Conservation (phyloP, 2,329 filamentous ascomycete species). For the Rhytidhysteron rufulum region DNA sequence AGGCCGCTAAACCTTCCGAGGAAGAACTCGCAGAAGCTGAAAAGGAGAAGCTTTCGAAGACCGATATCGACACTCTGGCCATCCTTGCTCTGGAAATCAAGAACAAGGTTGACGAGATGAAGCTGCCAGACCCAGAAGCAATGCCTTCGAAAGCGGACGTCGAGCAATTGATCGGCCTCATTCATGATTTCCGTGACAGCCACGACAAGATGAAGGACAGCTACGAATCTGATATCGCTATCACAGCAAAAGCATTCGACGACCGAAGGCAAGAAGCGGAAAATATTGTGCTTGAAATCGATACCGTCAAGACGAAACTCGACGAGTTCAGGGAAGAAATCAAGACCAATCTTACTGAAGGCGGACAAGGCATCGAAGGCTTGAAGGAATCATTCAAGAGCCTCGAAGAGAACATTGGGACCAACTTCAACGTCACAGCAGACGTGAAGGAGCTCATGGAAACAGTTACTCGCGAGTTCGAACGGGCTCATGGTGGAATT, state of each 20-base stretch:
- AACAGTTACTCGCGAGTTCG: conserved; percentile 79
- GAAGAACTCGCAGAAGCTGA: conserved; percentile 44
- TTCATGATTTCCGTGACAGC: conserved; percentile 51
- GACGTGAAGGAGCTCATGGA: conserved; percentile 61
- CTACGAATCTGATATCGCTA: conserved; percentile 68
- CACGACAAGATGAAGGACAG: conserved; percentile 68
- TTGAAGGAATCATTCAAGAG: conserved; percentile 61
- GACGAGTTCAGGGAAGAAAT: conserved; percentile 75
- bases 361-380: conserved; percentile 61
- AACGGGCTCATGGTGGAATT: conserved; percentile 76
- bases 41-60: conserved; percentile 66
- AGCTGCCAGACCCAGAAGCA: conserved; percentile 65
- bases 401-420: conserved; percentile 63
- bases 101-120: conserved; percentile 68
- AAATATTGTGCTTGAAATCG: conserved; percentile 71
- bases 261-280: conserved; percentile 81
- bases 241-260: conserved; percentile 75
- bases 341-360: conserved; percentile 72
- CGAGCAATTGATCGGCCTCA: conserved; percentile 54
- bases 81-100: conserved; percentile 84
- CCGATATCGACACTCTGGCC: conserved; percentile 75
- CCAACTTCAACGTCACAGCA: conserved; percentile 41
- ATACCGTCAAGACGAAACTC: conserved; percentile 72
- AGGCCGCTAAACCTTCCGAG: conserved; percentile 45
- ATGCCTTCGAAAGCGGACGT: conserved; percentile 76